phyloP scores from a whole-genome alignment of 352 stramenopile genomes.

The Pythium inflatum region DNA sequence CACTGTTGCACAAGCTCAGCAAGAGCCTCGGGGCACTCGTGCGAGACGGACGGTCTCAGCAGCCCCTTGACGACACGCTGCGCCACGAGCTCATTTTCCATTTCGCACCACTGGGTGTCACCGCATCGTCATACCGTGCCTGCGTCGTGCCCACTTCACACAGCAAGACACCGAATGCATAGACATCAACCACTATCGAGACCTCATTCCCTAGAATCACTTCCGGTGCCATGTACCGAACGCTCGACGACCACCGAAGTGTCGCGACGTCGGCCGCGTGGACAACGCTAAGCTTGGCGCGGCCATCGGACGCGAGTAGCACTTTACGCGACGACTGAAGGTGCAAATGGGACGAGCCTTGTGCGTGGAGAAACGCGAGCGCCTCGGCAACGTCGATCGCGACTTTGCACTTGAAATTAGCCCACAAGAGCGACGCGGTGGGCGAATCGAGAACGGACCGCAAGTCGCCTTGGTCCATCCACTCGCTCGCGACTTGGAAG shows the following conservation, averaged over 20 bases:
- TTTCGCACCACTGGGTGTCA: conserved; percentile 63
- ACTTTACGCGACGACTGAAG: not conserved
- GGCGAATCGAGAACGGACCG: conserved; percentile 13
- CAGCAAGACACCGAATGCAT: conserved; percentile 46
- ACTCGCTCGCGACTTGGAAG: conserved; percentile 69
- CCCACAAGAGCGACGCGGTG: conserved; percentile 53
- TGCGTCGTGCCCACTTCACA: conserved; percentile 73
- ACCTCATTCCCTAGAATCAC: conserved; percentile 20
- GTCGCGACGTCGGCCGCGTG: conserved; percentile 59
- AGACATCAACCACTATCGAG: conserved; percentile 28
- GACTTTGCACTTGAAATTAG: conserved; percentile 38
- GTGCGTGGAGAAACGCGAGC: not conserved
- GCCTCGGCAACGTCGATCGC: not conserved
- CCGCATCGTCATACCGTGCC: conserved; percentile 59
- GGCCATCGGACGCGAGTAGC: not conserved
- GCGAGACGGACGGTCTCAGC: conserved; percentile 54
- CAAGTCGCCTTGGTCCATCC: conserved; percentile 68
- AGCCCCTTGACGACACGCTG: conserved; percentile 69
- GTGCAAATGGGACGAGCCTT: not conserved
- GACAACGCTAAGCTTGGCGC: conserved; percentile 48
- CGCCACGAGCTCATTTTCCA: conserved; percentile 67
- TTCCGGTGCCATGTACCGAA: conserved; percentile 46
- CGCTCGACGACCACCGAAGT: conserved; percentile 51
- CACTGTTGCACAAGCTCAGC: conserved; percentile 57
- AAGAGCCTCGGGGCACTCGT: conserved; percentile 51